Evolutionary conservation across 2,329 filamentous ascomycete genomes (phyloP), one percentile per base, ranked within the genome.

Genomic region (Aureobasidium namibiae): DNA sequence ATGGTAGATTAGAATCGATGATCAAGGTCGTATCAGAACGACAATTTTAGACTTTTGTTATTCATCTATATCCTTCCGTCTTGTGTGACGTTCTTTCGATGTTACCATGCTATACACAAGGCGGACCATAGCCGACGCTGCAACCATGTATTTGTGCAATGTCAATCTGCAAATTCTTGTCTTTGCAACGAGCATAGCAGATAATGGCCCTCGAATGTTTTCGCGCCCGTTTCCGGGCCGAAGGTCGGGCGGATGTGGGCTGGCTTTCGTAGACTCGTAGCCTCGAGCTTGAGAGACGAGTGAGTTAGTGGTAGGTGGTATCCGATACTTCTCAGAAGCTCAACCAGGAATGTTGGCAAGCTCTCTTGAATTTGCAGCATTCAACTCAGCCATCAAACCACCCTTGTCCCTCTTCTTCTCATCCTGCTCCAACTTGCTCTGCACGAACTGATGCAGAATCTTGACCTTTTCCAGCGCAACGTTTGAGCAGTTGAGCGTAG

Each of bases 391-490:
- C 75, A 90, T 81, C 61, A 92, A 74, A 2, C 90, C 90, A 42
- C 89, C 89, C 68, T 86, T 86, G 70, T 95, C 85, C 70, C 87
- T 85, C 74, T 82, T 81, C 75, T 88, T 89, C 45, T 84, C 80
- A 73, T 97, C 92, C 67, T 90, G 85, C 26, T 85, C 85, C 64
- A 99, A 76, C 66, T 81, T 87, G 67, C 78, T 76, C 68, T 90
- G 86, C 60, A 99, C 81, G 65, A 90, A 75, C 21, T 82, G 81
- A 63, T 88, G 88, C 65, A 96, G 80, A 66, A 90, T 86, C 76
- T 90, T 90, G 21, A 89, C 89, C 74, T 92, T 95, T 62, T 81
- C 79, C 70, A 92, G 72, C 11, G 92, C 91, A 60, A 86, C 75
- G 59, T 82, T 85, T 1, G 88, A 86, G 74, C 89, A 95, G 66